Conservation (phyloP, 208 protist species). For the Leishmania guyanensis region DNA sequence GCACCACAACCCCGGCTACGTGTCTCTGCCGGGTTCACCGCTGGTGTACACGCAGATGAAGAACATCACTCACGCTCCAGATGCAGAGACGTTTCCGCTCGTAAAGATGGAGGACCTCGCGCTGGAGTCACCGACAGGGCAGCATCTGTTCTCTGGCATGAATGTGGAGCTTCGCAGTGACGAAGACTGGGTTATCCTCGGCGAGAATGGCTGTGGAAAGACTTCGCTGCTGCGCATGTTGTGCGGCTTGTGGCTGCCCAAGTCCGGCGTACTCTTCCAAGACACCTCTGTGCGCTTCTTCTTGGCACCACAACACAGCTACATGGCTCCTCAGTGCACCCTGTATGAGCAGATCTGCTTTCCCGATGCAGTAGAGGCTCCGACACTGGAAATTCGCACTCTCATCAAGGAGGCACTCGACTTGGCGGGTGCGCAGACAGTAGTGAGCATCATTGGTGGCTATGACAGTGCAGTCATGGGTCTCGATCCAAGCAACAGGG, state of each 20-base stretch:
- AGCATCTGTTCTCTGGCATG: slow-evolving; percentile 63
- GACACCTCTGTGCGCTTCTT: slow-evolving; percentile 56
- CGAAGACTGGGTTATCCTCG: slow-evolving; percentile 85
- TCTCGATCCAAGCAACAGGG: slow-evolving; percentile 38
- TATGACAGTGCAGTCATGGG: slow-evolving; percentile 74
- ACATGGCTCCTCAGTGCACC: slow-evolving; percentile 83
- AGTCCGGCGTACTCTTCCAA: slow-evolving; percentile 45
- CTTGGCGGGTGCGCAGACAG: slow-evolving; percentile 71
- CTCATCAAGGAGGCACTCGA: slow-evolving; percentile 59
- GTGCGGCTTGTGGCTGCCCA: slow-evolving; percentile 75
- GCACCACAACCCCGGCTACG: slow-evolving; percentile 10
- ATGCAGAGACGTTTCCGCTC: slow-evolving; percentile 34
- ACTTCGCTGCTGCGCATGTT: slow-evolving; percentile 87
- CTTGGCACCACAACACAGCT: slow-evolving; percentile 80
- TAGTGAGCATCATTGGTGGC: slow-evolving; percentile 73
- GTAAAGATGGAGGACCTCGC: slow-evolving; percentile 57
- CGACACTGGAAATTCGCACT: slow-evolving; percentile 34
- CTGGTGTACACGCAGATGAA: slow-evolving; percentile 49
- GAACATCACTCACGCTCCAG: slow-evolving; percentile 9
- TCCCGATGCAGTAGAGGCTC: slow-evolving; percentile 33
- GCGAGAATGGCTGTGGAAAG: slow-evolving; percentile 88
- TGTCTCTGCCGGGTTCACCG: slow-evolving; percentile 12
- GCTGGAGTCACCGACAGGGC: slow-evolving; percentile 61
- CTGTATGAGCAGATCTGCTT: slow-evolving; percentile 87
- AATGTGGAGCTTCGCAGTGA: slow-evolving; percentile 56